Percentiles rank a stretch among this genome's conserved stretches.
Conservation (phyloP, 805 yeast species). For the Teunomyces funiuensis region DNA sequence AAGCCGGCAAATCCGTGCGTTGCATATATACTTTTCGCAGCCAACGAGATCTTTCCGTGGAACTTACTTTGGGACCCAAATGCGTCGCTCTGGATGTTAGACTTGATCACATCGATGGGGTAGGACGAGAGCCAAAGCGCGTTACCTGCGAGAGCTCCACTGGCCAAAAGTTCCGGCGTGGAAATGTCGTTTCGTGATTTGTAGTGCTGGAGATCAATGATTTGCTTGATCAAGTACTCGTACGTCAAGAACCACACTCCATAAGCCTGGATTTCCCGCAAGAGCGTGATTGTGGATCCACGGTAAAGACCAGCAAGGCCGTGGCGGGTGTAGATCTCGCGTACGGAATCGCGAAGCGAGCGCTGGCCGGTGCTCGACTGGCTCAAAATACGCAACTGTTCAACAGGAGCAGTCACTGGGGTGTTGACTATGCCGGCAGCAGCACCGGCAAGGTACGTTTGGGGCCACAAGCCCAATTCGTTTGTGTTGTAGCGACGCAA, state of each 20-base stretch:
- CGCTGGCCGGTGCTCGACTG: conserved; percentile 45
- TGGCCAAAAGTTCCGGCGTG: conserved; percentile 53
- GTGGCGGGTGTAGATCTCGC: conserved; percentile 36
- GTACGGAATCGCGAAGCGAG: conserved; percentile 36
- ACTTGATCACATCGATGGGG: conserved; percentile 52
- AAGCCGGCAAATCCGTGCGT: conserved; percentile 51
- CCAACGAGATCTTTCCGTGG: conserved; percentile 36
- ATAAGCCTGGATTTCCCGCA: conserved; percentile 69
- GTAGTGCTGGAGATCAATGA: conserved; percentile 32
- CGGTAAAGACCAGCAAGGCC: conserved; percentile 58
- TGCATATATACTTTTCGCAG: conserved; percentile 38
- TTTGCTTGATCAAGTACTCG: conserved; percentile 50
- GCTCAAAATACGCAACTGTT: conserved; percentile 61
- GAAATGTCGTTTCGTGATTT: conserved; percentile 48
- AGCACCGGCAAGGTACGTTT: conserved; percentile 63
- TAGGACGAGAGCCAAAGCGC: conserved; percentile 60
- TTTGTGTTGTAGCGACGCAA: conserved; percentile 25
- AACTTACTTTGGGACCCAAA: conserved; percentile 47
- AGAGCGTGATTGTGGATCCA: conserved; percentile 52
- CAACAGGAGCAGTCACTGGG: conserved; percentile 63
- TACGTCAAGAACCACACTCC: conserved; percentile 74
- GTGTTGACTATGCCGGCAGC: conserved; percentile 66
- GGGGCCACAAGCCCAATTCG: conserved; percentile 50
- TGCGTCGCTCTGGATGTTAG: conserved; percentile 52
- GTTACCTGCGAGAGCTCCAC: conserved; percentile 70